Evolutionary conservation across 208 protist genomes (phyloP), one percentile per base, ranked within the genome.

Genomic region (Wallacemonas sp.): DNA sequence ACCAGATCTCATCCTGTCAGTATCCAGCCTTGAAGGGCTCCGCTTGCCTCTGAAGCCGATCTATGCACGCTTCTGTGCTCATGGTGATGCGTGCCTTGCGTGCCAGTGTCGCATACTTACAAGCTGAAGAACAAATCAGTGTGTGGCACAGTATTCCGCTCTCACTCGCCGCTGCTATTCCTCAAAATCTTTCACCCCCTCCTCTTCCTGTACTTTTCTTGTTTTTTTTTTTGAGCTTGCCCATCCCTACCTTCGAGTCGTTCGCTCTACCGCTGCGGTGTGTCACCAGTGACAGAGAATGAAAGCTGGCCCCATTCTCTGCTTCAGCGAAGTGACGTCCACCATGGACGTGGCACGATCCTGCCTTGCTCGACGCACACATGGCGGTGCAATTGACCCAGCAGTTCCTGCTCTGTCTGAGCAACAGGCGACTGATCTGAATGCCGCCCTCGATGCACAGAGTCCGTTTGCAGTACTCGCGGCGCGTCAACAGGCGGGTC

Each of bases 281-380:
- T 46, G 4, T 19, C 42, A 8, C 42, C 36, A 41, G 9, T 41
- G 36, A 49, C n/a, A 8, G 11, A 8, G 1, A 22, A 38, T 73
- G 42, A 21, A 61, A 21, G 59, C 47, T n/a, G 64, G n/a, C n/a
- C n/a, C 66, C 17, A 89, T 89, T 61, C 62, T 67, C 26, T 72
- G 72, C 53, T 36, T 85, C 33, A 79, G 62, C 21, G 79, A 80
- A 39, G 80, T 86, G 3, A 42, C 51, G 27, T 79, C 80, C 55
- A 91, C 84, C 9, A 91, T 91, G 84, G 77, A 84, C n/a, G 70
- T 75, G 6, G 84, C 70, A 8, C 64, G 68, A 14, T 67, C 75
- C 36, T 76, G 80, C 70, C 63, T 82, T 30, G 31, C 51, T 4
- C 51, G 4, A 6, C 30, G 31, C 30, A n/a, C 49, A 15, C 56